Percentiles rank a stretch among this genome's conserved stretches.
phyloP scores from a whole-genome alignment of 306 rosid species.

The Canavalia ensiformis region DNA sequence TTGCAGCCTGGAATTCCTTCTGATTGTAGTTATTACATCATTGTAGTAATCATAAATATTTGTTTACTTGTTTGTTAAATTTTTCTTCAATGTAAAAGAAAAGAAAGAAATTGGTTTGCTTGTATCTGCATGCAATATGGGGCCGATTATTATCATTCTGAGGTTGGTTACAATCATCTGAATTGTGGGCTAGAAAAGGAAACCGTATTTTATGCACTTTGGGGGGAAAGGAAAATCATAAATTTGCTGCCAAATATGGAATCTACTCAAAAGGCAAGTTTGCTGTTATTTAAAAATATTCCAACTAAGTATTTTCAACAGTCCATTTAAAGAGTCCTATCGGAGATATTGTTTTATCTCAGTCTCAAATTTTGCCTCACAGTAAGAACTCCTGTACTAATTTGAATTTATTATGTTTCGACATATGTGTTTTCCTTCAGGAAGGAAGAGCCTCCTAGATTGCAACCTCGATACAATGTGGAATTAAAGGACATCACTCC shows the following conservation, averaged over 20 bases:
- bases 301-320: conserved; percentile 3
- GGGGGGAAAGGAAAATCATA: conserved; percentile 16
- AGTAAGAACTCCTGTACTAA: conserved; percentile 11
- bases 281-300: conserved; percentile 13
- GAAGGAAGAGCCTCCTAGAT: conserved; percentile 77
- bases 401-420: conserved; percentile 39
- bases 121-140: conserved; percentile 11
- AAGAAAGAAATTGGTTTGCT: conserved; percentile 25
- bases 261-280: conserved; percentile 16
- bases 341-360: conserved; percentile 21
- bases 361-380: not conserved
- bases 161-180: conserved; percentile 28
- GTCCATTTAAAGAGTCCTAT: conserved; percentile 19
- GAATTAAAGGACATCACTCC: conserved; percentile 79
- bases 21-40: conserved; percentile 19
- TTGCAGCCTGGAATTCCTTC: not conserved
- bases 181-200: conserved; percentile 28
- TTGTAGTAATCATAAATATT: not conserved
- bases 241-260: conserved; percentile 28
- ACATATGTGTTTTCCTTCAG: conserved; percentile 57
- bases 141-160: conserved; percentile 18
- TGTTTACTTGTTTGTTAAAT: not conserved
- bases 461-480: conserved; percentile 55
- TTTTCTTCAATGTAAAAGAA: not conserved
- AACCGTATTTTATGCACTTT: conserved; percentile 23